A percentile compares a stretch with the other conserved stretches of the same genome.
Evolutionary conservation across 2,329 filamentous ascomycete species (phyloP).

Genomic region (Penicillium hordei): DNA sequence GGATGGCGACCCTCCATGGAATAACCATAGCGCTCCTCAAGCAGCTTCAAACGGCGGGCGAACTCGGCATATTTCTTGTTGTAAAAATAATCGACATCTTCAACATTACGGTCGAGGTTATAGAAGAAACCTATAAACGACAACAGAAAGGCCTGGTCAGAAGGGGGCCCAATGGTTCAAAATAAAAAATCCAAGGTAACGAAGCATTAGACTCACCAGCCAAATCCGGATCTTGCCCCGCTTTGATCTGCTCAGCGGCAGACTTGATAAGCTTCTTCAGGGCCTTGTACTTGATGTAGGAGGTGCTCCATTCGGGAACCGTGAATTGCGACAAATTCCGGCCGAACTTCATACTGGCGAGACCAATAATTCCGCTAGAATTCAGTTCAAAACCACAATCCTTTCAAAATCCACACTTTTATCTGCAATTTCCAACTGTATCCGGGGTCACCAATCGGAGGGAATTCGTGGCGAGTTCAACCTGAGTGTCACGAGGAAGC

Average conservation of each 20-base stretch:
- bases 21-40: conserved; percentile 84
- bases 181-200: not conserved
- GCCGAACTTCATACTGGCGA: conserved; percentile 51
- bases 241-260: conserved; percentile 65
- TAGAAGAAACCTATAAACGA: conserved; percentile 81
- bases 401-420: not conserved
- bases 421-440: not conserved
- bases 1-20: conserved; percentile 66
- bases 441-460: not conserved
- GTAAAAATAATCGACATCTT: conserved; percentile 95
- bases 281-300: conserved; percentile 54
- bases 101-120: conserved; percentile 91
- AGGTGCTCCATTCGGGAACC: conserved; percentile 52
- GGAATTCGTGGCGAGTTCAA: conserved; percentile 3
- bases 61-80: conserved; percentile 91
- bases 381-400: not conserved
- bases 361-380: not conserved
- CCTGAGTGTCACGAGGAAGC: conserved; percentile 20
- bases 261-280: conserved; percentile 92
- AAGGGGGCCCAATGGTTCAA: conserved; percentile 15
- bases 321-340: conserved; percentile 51
- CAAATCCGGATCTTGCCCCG: conserved; percentile 77
- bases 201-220: conserved; percentile 66
- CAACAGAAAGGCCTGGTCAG: conserved; percentile 19
- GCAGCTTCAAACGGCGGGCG: conserved; percentile 76